Evolutionary conservation across 2,329 filamentous ascomycete genomes (phyloP).

Genomic region (Cadophora sp.): DNA sequence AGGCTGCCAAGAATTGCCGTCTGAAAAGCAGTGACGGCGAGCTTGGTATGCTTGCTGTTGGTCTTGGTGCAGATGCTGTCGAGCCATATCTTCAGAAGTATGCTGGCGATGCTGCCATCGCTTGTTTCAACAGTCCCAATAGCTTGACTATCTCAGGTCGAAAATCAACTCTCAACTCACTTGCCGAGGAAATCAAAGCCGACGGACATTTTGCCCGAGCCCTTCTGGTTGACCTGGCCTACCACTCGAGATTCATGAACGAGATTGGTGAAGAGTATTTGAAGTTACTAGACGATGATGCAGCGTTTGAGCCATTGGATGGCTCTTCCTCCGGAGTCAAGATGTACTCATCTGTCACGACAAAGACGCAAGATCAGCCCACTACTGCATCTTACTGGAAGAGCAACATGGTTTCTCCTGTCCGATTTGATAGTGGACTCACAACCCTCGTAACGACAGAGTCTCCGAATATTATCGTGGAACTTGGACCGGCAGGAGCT

Average conservation of each 20-base stretch:
- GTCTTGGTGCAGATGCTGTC: conserved; percentile 40
- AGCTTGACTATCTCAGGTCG: conserved; percentile 40
- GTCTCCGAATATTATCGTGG: conserved; percentile 21
- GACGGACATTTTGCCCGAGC: conserved; percentile 33
- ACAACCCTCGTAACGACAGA: too few relatives aligned
- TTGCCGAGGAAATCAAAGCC: conserved; percentile 26
- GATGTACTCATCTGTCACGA: too few relatives aligned
- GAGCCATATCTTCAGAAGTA: conserved; percentile 28
- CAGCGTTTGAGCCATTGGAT: too few relatives aligned
- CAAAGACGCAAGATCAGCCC: conserved; percentile 12
- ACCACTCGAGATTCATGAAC: too few relatives aligned
- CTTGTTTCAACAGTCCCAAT: conserved; percentile 41
- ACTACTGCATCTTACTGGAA: too few relatives aligned
- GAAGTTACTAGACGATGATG: too few relatives aligned
- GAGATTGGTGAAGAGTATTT: too few relatives aligned
- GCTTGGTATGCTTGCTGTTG: too few relatives aligned
- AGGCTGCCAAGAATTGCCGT: too few relatives aligned
- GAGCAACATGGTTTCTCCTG: conserved; percentile 27
- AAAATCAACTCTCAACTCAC: conserved; percentile 23
- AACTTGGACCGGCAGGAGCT: conserved; percentile 35
- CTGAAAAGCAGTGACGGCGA: conserved; percentile 53
- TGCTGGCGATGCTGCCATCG: conserved; percentile 40
- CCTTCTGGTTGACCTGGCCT: conserved; percentile 38
- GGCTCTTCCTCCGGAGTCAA: too few relatives aligned
- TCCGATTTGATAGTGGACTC: conserved; percentile 22